Conservation (phyloP, 257 asterid species). For the Fraxinus cuspidata region DNA sequence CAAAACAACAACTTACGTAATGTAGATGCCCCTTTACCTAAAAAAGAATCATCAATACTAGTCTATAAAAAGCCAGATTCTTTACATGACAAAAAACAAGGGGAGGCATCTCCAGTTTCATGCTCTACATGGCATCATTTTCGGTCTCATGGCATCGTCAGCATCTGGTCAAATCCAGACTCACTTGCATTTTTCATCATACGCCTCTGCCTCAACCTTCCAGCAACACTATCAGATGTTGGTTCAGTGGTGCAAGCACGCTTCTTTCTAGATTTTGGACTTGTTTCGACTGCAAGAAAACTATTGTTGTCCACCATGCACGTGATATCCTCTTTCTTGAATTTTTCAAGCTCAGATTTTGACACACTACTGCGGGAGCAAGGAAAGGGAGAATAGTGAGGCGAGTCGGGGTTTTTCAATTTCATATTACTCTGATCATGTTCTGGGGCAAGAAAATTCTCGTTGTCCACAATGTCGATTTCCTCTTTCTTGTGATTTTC, state of each 20-base stretch:
- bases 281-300: conserved; percentile 31
- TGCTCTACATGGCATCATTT: conserved; percentile 21
- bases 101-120: background rate
- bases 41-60: conserved; percentile 14
- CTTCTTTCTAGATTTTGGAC: conserved; percentile 41
- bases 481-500: conserved; percentile 26
- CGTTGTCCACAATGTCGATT: conserved; percentile 5
- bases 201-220: conserved; percentile 65
- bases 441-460: conserved; percentile 23
- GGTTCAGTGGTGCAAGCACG: conserved; percentile 31
- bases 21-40: background rate
- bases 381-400: background rate
- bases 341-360: conserved; percentile 13
- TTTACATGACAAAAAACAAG: background rate
- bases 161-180: background rate
- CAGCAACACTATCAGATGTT: conserved; percentile 53
- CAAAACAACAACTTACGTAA: conserved; percentile 9
- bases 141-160: conserved; percentile 27
- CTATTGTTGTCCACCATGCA: conserved; percentile 14
- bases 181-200: background rate
- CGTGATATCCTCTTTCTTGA: conserved; percentile 26
- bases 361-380: conserved; percentile 11
- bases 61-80: conserved; percentile 8
- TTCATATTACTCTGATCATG: conserved; percentile 18
- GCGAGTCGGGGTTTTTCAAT: conserved; percentile 14